Conservation (phyloP, 2,329 filamentous ascomycete species). For the Ophidiomyces ophidiicola region DNA sequence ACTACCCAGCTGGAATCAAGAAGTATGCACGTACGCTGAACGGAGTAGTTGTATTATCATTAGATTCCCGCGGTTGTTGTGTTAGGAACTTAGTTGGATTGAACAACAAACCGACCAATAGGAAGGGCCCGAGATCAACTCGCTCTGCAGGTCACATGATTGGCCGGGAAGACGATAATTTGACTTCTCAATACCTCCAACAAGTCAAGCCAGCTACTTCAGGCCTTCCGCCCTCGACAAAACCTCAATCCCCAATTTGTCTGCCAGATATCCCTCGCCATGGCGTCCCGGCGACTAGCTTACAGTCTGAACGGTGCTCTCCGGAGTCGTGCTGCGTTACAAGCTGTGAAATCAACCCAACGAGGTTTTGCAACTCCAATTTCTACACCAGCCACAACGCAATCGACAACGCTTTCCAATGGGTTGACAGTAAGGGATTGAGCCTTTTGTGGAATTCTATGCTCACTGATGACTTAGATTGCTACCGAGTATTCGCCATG, state of each 20-base stretch:
- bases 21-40: too few species aligned
- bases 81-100: too few species aligned
- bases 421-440: conserved; percentile 65
- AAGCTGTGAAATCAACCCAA: conserved; percentile 62
- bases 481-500: conserved; percentile 96
- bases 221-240: conserved; percentile 22
- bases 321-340: conserved; percentile 74
- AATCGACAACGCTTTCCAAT: conserved; percentile 94
- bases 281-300: conserved; percentile 96
- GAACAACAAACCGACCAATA: conserved; percentile 8
- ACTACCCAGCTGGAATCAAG: too few species aligned
- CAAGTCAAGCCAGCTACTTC: conserved; percentile 13
- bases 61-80: too few species aligned
- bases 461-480: conserved; percentile 50
- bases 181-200: conserved; percentile 31
- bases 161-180: conserved; percentile 35
- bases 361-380: conserved; percentile 86
- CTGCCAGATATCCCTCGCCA: conserved; percentile 38
- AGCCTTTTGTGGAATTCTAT: conserved; percentile 13
- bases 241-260: conserved; percentile 40
- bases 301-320: conserved; percentile 84
- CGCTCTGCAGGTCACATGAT: conserved; percentile 30
- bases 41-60: too few species aligned
- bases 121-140: conserved; percentile 1
- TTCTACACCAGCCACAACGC: conserved; percentile 55